These are phyloP conservation scores for Desmodesmus armatus DNA, from an alignment of 139 green algal genomes.

Conservation along the genomic window DNA sequence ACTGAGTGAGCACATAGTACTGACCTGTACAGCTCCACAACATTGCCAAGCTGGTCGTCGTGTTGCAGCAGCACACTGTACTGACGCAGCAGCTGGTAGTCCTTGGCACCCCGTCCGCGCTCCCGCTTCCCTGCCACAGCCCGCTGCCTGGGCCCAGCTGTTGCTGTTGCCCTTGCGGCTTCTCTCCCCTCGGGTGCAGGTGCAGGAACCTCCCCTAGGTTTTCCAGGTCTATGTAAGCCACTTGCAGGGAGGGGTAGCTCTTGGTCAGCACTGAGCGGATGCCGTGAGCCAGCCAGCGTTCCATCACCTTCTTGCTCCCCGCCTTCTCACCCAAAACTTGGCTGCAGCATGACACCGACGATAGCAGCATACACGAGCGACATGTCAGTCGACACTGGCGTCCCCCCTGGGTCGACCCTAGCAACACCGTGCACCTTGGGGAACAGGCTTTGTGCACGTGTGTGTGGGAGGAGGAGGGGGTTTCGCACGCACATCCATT, in stretches of 20 bases:
- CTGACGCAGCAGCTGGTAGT: slow-evolving; percentile 12
- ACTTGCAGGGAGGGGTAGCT: slow-evolving; percentile 70
- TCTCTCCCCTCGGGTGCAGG: background rate
- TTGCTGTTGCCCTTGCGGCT: background rate
- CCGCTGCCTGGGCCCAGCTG: background rate
- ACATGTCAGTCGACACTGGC: too few relatives aligned
- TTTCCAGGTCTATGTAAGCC: slow-evolving; percentile 67
- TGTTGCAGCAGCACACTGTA: slow-evolving; percentile 32
- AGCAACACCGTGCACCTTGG: too few relatives aligned
- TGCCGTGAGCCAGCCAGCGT: slow-evolving; percentile 55
- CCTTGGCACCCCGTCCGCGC: too few relatives aligned
- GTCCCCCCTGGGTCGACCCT: too few relatives aligned
- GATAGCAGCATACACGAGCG: too few relatives aligned
- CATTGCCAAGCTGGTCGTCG: background rate
- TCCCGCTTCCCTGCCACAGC: background rate
- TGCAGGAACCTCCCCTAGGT: background rate
- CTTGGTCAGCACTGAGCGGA: slow-evolving; percentile 55
- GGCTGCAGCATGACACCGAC: slow-evolving; percentile 19
- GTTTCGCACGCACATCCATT: too few relatives aligned
- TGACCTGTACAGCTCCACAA: slow-evolving; percentile 22
- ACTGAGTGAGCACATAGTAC: background rate
- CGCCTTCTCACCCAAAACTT: slow-evolving; percentile 62
- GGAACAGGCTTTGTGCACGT: too few relatives aligned
- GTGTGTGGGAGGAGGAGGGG: too few relatives aligned
- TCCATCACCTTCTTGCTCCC: slow-evolving; percentile 59